A percentile compares a stretch with the other conserved stretches of the same genome.
These are phyloP conservation scores for Hypericum androsaemum DNA, from an alignment of 345 rosid species.

Conservation along the genomic window DNA sequence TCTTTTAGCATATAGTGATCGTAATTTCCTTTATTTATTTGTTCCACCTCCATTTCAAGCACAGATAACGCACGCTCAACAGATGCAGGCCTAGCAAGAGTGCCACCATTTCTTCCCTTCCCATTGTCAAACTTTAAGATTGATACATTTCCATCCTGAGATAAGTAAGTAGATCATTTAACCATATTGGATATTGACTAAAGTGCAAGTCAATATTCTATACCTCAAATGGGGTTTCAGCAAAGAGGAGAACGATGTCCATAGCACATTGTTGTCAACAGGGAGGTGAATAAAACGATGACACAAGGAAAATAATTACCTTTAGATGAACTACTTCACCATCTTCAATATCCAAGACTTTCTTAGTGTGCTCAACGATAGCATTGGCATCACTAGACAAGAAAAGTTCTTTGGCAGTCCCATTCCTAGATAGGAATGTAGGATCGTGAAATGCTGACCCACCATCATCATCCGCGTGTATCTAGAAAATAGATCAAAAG, in stretches of 20 bases:
- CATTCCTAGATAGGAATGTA: slow-evolving; percentile 49
- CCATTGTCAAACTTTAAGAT: slow-evolving; percentile 67
- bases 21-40: slow-evolving; percentile 79
- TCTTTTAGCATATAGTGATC: slow-evolving; percentile 98
- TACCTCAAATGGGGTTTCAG: too few relatives aligned
- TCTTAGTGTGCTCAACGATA: slow-evolving; percentile 85
- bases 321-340: slow-evolving; percentile 81
- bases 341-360: slow-evolving; percentile 82
- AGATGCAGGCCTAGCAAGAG: slow-evolving; percentile 59
- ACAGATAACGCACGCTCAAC: slow-evolving; percentile 89
- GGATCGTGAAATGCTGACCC: slow-evolving; percentile 56
- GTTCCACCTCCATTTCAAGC: slow-evolving; percentile 96
- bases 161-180: neutral
- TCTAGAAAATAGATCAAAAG: slow-evolving; percentile 5
- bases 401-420: slow-evolving; percentile 67
- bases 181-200: too few relatives aligned
- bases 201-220: too few relatives aligned
- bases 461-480: slow-evolving; percentile 30
- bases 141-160: slow-evolving; percentile 81
- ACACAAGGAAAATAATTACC: slow-evolving; percentile 28
- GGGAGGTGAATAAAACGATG: too few relatives aligned
- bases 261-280: too few relatives aligned
- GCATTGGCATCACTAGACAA: slow-evolving; percentile 85
- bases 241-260: too few relatives aligned
- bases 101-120: slow-evolving; percentile 41